Evolutionary conservation across 1,284 basidiomycete species (phyloP), one percentile per base, ranked within the genome.

Genomic region (Malassezia yamatoensis): DNA sequence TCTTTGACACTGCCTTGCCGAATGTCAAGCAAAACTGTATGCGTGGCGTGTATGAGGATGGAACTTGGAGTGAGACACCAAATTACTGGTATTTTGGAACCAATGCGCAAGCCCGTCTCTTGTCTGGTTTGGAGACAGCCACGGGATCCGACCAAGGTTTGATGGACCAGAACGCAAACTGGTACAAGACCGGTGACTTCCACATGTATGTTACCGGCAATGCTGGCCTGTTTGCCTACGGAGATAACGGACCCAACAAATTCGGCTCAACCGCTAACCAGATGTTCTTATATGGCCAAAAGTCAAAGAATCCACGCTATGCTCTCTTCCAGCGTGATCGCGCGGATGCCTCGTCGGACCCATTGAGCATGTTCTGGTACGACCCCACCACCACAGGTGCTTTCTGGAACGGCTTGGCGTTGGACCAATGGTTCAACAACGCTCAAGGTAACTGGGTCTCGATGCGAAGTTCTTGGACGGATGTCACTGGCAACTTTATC

Each of bases 311-410:
- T 57, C 87, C 93, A 11, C 76, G 79, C 64, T 93, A 85, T 75
- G 80, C 83, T 13, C 81, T 98, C 50, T 90, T 85, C 82, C 93
- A 98, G 77, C 87, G 93, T 59, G 93, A 98, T 74, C 87, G 86
- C 66, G 78, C 79, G 51, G 68, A 69, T 35, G 91, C 96, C 69
- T 85, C 89, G 1, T 62, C 62, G 9, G 93, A 98, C 63, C 93
- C 93, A 0, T 89, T 85, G 82, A 84, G 83, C 70, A 91, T 98
- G 88, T 93, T 98, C 80, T 98, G 90, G 89, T 98, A 96, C 76
- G 81, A 96, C 74, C 83, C 90, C 11, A 79, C 82, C 5, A 81
- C 84, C 47, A 77, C 79, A 16, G 93, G 93, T 54, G 88, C 88
- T 46, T 98, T 86, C 81, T 96, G 90, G 90, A 83, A 90, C 71